Conservation (phyloP, 192 early-diverging fungal species). For the Podila epigama region DNA sequence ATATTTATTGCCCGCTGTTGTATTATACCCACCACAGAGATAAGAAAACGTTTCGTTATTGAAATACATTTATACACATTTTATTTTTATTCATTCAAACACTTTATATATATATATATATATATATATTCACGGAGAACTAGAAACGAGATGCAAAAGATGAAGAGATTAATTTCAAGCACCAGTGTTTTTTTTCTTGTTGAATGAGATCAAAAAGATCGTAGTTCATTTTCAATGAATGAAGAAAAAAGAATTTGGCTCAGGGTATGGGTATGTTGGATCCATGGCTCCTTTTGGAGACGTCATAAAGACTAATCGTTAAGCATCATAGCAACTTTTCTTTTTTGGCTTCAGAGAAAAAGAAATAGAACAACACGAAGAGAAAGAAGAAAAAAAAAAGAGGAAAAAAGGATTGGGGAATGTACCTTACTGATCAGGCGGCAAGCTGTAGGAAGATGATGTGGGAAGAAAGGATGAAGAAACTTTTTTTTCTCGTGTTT, state of each 20-base stretch:
- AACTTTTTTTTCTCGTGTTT: background rate
- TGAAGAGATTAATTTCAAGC: background rate
- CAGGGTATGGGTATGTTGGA: constrained; percentile 52
- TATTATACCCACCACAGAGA: too few species aligned
- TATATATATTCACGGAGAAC: background rate
- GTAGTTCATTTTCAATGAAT: background rate
- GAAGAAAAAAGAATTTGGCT: constrained; percentile 13
- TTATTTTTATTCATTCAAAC: too few species aligned
- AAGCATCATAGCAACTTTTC: constrained; percentile 35
- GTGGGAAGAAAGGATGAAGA: background rate
- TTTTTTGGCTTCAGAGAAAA: background rate
- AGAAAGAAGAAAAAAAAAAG: background rate
- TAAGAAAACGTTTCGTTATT: too few species aligned
- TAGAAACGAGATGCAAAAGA: background rate
- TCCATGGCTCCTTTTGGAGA: constrained; percentile 46
- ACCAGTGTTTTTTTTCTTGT: too few species aligned
- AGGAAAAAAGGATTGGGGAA: background rate
- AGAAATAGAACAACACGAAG: background rate
- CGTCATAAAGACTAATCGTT: constrained; percentile 54
- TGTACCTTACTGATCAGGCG: background rate
- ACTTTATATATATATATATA: too few species aligned
- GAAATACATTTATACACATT: too few species aligned
- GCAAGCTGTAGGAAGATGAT: background rate
- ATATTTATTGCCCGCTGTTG: background rate
- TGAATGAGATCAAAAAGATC: too few species aligned